Evolutionary conservation across 495 filamentous ascomycete species (phyloP).

Genomic region (Neurospora hispaniola): DNA sequence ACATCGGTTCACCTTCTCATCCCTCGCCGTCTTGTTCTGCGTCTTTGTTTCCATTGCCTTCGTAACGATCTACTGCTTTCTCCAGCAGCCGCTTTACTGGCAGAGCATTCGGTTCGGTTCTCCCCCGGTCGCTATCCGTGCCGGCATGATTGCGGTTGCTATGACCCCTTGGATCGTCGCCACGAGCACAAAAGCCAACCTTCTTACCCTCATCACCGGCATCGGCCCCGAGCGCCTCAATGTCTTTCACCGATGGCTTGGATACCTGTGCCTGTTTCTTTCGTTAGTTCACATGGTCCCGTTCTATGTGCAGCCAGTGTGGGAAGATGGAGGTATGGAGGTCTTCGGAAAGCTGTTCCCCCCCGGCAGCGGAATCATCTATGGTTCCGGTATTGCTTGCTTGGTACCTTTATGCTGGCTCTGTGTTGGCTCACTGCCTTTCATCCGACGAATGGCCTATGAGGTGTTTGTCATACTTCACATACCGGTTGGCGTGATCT

Average conservation of each 20-base stretch:
- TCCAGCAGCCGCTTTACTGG: conserved; percentile 79
- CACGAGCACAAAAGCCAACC: conserved; percentile 81
- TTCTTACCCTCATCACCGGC: conserved; percentile 76
- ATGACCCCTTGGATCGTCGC: conserved; percentile 92
- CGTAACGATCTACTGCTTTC: conserved; percentile 67
- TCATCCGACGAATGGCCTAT: conserved; percentile 52
- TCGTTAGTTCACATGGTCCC: conserved; percentile 75
- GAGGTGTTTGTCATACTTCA: conserved; percentile 78
- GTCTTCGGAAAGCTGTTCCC: conserved; percentile 58
- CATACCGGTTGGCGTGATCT: conserved; percentile 69
- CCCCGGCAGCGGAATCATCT: conserved; percentile 53
- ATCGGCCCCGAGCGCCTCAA: conserved; percentile 89
- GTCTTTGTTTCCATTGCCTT: conserved; percentile 57
- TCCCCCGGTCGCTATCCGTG: conserved; percentile 77
- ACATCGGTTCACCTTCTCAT: conserved; percentile 62
- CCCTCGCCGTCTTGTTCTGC: conserved; percentile 55
- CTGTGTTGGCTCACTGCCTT: conserved; percentile 70
- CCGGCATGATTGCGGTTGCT: conserved; percentile 88
- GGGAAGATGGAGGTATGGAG: conserved; percentile 59
- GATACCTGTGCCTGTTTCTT: conserved; percentile 78
- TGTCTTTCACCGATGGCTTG: conserved; percentile 85
- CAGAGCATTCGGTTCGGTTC: conserved; percentile 74
- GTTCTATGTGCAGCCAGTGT: conserved; percentile 81
- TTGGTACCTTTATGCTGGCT: conserved; percentile 72
- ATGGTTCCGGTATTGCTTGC: conserved; percentile 83